Evolutionary conservation across 2,329 filamentous ascomycete genomes (phyloP), one percentile per base, ranked within the genome.

Genomic region (Ophiostoma ips): DNA sequence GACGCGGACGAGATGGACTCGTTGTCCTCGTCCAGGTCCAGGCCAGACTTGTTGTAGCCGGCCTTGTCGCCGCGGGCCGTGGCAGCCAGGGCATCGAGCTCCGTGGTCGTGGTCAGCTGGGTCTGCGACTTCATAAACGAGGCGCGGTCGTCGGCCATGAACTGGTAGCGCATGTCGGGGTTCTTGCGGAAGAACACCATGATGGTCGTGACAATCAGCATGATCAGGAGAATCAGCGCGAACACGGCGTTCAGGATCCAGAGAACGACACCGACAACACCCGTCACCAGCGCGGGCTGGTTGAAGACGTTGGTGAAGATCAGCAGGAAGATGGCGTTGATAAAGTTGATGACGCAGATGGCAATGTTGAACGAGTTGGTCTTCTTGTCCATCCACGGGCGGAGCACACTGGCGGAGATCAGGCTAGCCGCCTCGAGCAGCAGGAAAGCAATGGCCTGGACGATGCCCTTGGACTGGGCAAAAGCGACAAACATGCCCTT

Each of bases 381-480:
- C 70, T 86, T 88, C 77, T 90, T 92, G 73, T 94, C 87, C 87
- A 94, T 94, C 78, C 84, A 94, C n/a, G 87, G 87, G 49, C 84
- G 78, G 59, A 92, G 68, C 46, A 89, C 79, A 59, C 79, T 83
- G 49, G 85, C 79, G 38, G 69, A 75, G 58, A 92, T 80, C 52
- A 94, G 73, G 55, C 83, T 79, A 46, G 67, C 75, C 4, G 79
- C 79, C 65, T 94, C 87, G 53, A 92, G 79, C 54, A 94, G 69
- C 46, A 94, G 70, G 47, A 92, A 70, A 11, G 81, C 84, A 54
- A 94, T 73, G 8, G 85, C 84, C 64, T 92, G 86, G 21, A 80
- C 77, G 5, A 74, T 75, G 33, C 79, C 77, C 49, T 71, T 77
- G 18, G 67, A 65, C 63, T 94, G 87, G 19, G 73, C 78, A 51